Base-by-base conservation (phyloP, 2,329 filamentous ascomycete species). In the Exophiala aquamarina region DNA sequence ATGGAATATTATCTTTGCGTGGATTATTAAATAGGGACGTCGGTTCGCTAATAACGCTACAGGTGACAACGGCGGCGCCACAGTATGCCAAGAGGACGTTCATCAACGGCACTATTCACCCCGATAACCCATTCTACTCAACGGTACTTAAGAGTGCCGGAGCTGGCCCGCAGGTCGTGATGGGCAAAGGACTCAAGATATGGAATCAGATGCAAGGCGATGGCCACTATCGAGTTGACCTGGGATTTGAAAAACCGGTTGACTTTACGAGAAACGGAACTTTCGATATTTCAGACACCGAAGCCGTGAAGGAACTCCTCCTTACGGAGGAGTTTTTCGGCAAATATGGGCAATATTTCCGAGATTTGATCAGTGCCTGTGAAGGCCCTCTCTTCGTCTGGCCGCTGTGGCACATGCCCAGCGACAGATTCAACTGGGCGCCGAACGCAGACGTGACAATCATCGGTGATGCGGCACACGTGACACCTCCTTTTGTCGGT, bases 41-140 rank as follows among this genome's bases (percentile, higher is more conserved):
- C 6, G 23, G 23, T 26, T 26, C 23, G 11, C 23, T 26, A 11
- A 26, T 26, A 26, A 26, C 23, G 23, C 23, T 26, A 26, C 23
- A 67, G 66, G 49, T 70, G 46, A 68, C 63, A 13, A 38, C 60
- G 2, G 57, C 57, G 1, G 62, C 59, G 29, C 67, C 66, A 1
- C 15, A 56, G 14, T 68, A 68, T 43, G 59, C 62, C 1, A 65
- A 64, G 3, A 56, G 59, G 14, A 54, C 57, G 34, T 67, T 62
- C 43, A 55, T 69, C 31, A 44, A 50, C 42, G 45, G 62, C 26
- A 17, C 29, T 23, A 58, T 69, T 39, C 35, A 34, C 9, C 58
- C 42, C 2, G 32, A 37, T 1, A 67, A 66, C 34, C 63, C 62
- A 8, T 41, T 57, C 19, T 62, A 68, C 35, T 14, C 45, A 1